phyloP scores from a whole-genome alignment of 2,329 filamentous ascomycete species.

The Aspergillus ochraceoroseus region DNA sequence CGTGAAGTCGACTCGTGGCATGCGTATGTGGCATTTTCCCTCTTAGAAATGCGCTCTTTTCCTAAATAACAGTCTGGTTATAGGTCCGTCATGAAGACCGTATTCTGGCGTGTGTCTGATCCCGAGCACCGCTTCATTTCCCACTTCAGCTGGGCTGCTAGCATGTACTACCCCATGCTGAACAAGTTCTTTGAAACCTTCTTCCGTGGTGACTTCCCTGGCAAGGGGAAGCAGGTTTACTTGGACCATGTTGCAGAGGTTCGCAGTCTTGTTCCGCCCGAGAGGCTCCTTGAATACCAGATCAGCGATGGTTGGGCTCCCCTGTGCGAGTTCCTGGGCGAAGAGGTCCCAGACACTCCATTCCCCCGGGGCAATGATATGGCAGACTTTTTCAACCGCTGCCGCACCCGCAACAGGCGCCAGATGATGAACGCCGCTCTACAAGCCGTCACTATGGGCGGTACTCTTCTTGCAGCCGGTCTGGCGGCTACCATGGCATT shows the following conservation, averaged over 20 bases:
- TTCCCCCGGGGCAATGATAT: constrained; percentile 53
- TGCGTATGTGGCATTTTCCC: constrained; percentile 32
- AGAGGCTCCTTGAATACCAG: constrained; percentile 52
- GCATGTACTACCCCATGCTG: constrained; percentile 66
- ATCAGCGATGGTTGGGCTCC: constrained; percentile 53
- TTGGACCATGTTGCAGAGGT: constrained; percentile 53
- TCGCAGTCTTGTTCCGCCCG: constrained; percentile 45
- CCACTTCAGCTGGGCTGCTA: constrained; percentile 59
- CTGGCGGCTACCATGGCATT: constrained; percentile 39
- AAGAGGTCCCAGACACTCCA: constrained; percentile 47
- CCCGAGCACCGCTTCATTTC: constrained; percentile 55
- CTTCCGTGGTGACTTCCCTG: constrained; percentile 63
- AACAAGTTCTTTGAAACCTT: constrained; percentile 64
- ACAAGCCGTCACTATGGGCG: constrained; percentile 49
- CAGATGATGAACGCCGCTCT: constrained; percentile 54
- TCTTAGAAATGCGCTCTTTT: neutral
- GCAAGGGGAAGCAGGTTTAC: constrained; percentile 61
- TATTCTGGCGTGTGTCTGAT: constrained; percentile 63
- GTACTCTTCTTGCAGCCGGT: constrained; percentile 46
- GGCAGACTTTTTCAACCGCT: constrained; percentile 53
- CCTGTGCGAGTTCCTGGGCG: constrained; percentile 52
- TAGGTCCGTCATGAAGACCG: constrained; percentile 60
- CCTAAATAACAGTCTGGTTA: constrained; percentile 7
- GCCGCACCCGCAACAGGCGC: constrained; percentile 50
- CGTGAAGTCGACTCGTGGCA: constrained; percentile 63